These are phyloP conservation scores for Lyophyllum shimeji DNA, from an alignment of 768 basidiomycete species.

Conservation along the genomic window DNA sequence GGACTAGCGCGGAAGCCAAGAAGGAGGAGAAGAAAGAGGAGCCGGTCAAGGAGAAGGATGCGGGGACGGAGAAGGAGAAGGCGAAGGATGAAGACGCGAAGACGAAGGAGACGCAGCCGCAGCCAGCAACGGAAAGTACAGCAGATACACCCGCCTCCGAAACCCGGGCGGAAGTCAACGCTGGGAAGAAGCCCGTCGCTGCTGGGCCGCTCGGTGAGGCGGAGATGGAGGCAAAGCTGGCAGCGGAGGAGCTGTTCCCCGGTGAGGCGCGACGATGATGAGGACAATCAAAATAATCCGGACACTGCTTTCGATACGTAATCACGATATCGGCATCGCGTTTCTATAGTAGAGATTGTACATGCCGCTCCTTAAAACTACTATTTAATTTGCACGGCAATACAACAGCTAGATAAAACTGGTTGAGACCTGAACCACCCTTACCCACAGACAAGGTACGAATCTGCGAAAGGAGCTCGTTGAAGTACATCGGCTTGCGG, in stretches of 20 bases:
- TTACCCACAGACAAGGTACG: too few species aligned
- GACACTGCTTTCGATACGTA: not conserved
- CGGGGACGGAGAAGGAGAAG: not conserved
- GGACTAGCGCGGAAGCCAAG: conserved; percentile 13
- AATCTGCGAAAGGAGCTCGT: too few species aligned
- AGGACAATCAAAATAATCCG: not conserved
- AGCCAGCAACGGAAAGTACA: not conserved
- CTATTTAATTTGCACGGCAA: not conserved
- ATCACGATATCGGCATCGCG: not conserved
- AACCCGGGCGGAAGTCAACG: not conserved
- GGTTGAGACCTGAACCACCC: too few species aligned
- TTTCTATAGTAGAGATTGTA: conserved; percentile 1
- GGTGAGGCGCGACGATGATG: conserved; percentile 1
- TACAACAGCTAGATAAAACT: not conserved
- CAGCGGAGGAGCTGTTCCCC: conserved; percentile 14
- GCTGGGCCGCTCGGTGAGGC: conserved; percentile 10
- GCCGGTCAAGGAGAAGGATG: not conserved
- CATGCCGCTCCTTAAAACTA: not conserved
- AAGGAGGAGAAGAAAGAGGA: not conserved
- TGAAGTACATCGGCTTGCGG: too few species aligned
- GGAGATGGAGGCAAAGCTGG: conserved; percentile 14
- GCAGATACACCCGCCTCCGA: not conserved
- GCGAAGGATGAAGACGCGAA: not conserved
- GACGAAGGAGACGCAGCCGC: not conserved
- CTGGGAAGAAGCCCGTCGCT: conserved; percentile 4